Base-by-base conservation (phyloP, 805 yeast species). In the Clavispora santaluciae region DNA sequence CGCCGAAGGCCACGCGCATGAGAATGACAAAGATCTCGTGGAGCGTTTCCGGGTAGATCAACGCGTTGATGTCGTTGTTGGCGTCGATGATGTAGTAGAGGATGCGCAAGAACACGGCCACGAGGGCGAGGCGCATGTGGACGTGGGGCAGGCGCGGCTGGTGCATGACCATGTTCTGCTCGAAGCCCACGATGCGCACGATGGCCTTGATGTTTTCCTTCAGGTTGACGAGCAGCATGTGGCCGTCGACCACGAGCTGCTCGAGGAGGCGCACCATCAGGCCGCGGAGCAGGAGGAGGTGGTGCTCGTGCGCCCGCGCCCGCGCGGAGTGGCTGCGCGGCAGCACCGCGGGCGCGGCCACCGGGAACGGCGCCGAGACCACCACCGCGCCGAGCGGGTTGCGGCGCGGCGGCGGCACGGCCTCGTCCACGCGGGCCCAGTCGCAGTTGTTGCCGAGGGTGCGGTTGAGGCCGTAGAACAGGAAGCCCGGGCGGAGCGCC, bases 381-480 rank as follows among this genome's bases (percentile, higher is more conserved):
- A 38, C 33, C 23, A 44, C 33, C 6, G 38, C 15, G 18, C 35
- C 11, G 9, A 42, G 45, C 2, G 45, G 43, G 7, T 34, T 18
- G 26, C 26, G n/a, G 26, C 8, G 26, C 26, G 26, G 26, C 17
- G 22, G 34, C 1, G 79, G 76, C 4, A 76, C 60, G 3, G 75
- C 54, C 22, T 63, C 55, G 16, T 71, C 72, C 24, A 81, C 50
- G 15, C 75, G 63, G 10, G 45, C 46, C 22, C 68, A 60, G 50
- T 73, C 76, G 1, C 46, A 41, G 44, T 75, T 77, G 47, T 76
- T 74, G 0, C 86, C 86, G 22, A 77, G 39, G 3, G 68, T 45
- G 42, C 82, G 54, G 53, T 77, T 80, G 35, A 81, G 57, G 0
- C 86, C 85, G 49, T 63, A 75, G 35, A 77, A 62, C 49, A 67